phyloP scores from a whole-genome alignment of 768 basidiomycete species.

The Amanita muscaria region DNA sequence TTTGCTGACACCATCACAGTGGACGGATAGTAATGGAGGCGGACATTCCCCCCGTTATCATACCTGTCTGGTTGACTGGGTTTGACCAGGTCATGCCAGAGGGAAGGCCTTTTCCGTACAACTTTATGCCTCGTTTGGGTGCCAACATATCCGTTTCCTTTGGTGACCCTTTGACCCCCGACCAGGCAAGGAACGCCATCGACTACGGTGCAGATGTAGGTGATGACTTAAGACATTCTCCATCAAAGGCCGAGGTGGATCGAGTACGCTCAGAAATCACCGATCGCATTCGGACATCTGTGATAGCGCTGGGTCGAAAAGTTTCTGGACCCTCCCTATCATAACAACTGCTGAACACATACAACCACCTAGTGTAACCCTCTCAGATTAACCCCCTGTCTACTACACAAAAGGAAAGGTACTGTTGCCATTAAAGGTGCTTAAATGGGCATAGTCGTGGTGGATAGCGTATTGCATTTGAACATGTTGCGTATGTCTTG shows the following conservation, averaged over 20 bases:
- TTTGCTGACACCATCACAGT: conserved; percentile 27
- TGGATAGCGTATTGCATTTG: conserved; percentile 9
- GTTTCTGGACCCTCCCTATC: conserved; percentile 28
- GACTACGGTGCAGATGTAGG: too few species aligned
- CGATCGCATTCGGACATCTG: conserved; percentile 39
- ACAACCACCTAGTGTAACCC: too few species aligned
- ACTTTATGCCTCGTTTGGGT: conserved; percentile 56
- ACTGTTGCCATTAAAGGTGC: not conserved
- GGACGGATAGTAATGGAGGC: conserved; percentile 71
- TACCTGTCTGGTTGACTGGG: conserved; percentile 88
- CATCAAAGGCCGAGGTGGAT: not conserved
- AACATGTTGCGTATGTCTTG: conserved; percentile 22
- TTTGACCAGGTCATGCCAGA: conserved; percentile 92
- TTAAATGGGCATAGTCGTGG: not conserved
- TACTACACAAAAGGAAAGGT: too few species aligned
- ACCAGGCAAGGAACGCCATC: conserved; percentile 23
- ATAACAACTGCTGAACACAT: too few species aligned
- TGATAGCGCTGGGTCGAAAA: conserved; percentile 44
- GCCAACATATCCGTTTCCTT: conserved; percentile 67
- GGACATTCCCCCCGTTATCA: conserved; percentile 57
- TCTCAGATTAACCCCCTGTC: too few species aligned
- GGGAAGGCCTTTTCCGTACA: conserved; percentile 65
- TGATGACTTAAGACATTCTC: too few species aligned
- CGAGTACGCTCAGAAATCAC: conserved; percentile 45
- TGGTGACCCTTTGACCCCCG: conserved; percentile 58